A percentile compares a stretch with the other conserved stretches of the same genome.
phyloP scores from a whole-genome alignment of 1,139 yeast genomes.

The Lodderomyces parapsilosis region DNA sequence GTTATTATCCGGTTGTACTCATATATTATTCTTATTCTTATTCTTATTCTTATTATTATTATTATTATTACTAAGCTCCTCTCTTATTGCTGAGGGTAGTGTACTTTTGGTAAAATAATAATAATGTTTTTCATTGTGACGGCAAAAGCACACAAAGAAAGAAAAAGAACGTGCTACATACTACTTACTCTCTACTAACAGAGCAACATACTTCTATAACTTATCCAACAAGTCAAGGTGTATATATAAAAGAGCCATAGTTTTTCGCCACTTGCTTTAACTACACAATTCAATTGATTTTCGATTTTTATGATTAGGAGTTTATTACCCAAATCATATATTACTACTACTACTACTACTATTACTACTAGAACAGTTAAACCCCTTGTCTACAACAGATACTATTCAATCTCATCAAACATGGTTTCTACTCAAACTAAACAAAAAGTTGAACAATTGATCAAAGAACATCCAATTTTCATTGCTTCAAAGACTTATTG shows the following conservation, averaged over 20 bases:
- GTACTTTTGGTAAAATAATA: background rate
- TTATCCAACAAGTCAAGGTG: background rate
- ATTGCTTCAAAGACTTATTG: constrained; percentile 79
- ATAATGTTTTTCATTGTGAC: no score
- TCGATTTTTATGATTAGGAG: constrained; percentile 4
- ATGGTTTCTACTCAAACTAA: constrained; percentile 52
- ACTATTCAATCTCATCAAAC: constrained; percentile 15
- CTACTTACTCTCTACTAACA: no score
- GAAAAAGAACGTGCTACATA: no score
- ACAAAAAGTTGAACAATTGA: constrained; percentile 60
- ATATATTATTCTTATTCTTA: no score
- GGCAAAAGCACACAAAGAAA: no score
- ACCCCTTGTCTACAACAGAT: constrained; percentile 7
- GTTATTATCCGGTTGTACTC: no score
- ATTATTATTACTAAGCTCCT: background rate
- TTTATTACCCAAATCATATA: background rate
- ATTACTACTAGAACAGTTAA: constrained; percentile 1
- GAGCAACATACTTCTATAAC: no score
- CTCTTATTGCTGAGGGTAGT: no score
- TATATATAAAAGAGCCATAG: background rate
- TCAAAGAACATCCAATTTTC: constrained; percentile 67
- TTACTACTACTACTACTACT: background rate
- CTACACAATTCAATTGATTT: background rate
- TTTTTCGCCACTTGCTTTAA: background rate
- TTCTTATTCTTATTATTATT: no score